Percentiles rank a stretch among this genome's conserved stretches.
phyloP scores from a whole-genome alignment of 345 rosid species.

The Gossypium stocksii region DNA sequence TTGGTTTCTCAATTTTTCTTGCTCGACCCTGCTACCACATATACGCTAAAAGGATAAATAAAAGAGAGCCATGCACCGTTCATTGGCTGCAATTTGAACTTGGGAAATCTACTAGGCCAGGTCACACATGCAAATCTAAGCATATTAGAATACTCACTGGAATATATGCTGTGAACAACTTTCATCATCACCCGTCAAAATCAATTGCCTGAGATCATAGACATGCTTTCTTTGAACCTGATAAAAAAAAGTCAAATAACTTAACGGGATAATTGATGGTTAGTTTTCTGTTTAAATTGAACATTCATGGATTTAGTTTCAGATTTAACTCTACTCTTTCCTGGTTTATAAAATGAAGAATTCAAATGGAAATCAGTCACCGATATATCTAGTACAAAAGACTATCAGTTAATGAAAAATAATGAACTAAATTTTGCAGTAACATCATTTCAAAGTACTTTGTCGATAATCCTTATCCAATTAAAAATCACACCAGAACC shows the following conservation, averaged over 20 bases:
- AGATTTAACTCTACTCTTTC: conserved; percentile 1
- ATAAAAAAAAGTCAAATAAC: conserved; percentile 7
- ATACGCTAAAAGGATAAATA: not conserved
- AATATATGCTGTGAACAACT: conserved; percentile 81
- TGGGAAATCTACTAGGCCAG: conserved; percentile 4
- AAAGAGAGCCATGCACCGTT: not conserved
- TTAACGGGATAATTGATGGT: conserved; percentile 10
- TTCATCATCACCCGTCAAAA: conserved; percentile 74
- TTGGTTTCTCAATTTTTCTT: too few species aligned
- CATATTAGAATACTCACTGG: conserved; percentile 47
- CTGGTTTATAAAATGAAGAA: not conserved
- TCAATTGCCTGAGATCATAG: conserved; percentile 77
- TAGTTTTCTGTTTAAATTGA: not conserved
- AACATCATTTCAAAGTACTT: conserved; percentile 2
- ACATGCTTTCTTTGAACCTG: conserved; percentile 99
- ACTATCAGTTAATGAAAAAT: not conserved
- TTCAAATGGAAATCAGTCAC: not conserved
- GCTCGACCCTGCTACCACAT: too few species aligned
- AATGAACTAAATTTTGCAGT: not conserved
- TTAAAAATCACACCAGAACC: not conserved
- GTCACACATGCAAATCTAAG: not conserved
- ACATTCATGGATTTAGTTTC: not conserved
- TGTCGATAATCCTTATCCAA: not conserved
- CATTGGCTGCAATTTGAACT: not conserved
- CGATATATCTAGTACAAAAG: not conserved